A percentile compares a stretch with the other conserved stretches of the same genome.
Conservation (phyloP, 2,329 filamentous ascomycete species). For the Claviceps citrina region DNA sequence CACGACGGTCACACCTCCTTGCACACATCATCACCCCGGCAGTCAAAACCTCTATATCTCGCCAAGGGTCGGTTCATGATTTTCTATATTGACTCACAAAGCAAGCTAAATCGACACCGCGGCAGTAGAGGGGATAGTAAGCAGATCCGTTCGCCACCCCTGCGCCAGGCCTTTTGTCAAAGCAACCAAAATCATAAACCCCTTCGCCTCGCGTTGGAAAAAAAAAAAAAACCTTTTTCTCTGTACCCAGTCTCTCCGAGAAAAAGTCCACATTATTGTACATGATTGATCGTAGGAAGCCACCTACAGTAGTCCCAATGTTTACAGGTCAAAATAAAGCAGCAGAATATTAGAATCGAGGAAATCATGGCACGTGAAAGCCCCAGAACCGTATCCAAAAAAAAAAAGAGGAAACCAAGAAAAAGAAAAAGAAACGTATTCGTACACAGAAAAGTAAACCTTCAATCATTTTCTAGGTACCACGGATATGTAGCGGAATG, state of each 20-base stretch:
- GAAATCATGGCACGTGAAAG: too few relatives aligned
- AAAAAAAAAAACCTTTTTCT: neutral
- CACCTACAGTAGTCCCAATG: neutral
- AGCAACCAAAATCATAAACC: slow-evolving; percentile 8
- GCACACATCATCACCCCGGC: too few relatives aligned
- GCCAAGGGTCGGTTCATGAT: neutral
- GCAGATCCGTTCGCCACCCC: neutral
- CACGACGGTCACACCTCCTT: too few relatives aligned
- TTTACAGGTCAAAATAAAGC: neutral
- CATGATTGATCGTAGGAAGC: slow-evolving; percentile 4
- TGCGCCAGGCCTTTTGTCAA: slow-evolving; percentile 6
- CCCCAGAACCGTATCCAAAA: neutral
- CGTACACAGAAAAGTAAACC: slow-evolving; percentile 6
- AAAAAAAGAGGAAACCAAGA: too few relatives aligned
- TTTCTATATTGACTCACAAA: neutral
- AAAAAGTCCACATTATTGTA: neutral
- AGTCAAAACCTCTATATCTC: too few relatives aligned
- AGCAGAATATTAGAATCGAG: neutral
- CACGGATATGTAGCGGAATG: slow-evolving; percentile 1
- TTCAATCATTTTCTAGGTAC: neutral
- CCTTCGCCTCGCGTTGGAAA: slow-evolving; percentile 8
- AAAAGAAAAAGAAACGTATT: slow-evolving; percentile 3
- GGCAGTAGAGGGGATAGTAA: too few relatives aligned
- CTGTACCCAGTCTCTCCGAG: neutral
- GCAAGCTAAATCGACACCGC: too few relatives aligned